These are phyloP conservation scores for Sphenostylis stenocarpa DNA, from an alignment of 306 rosid genomes.

Conservation along the genomic window DNA sequence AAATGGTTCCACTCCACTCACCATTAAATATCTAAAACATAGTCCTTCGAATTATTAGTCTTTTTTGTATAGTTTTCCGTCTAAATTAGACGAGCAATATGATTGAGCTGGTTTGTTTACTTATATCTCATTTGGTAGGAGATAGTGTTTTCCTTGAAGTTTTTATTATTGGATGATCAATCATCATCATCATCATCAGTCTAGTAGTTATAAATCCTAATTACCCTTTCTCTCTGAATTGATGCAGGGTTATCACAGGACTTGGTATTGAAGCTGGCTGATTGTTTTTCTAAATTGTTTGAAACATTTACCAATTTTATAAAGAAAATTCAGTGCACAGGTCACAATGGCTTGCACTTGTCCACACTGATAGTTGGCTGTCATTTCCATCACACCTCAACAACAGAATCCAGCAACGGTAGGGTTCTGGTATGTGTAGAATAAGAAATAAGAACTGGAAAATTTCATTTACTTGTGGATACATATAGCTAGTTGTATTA, in stretches of 20 bases:
- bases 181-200: neutral
- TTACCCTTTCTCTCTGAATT: conserved; percentile 6
- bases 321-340: conserved; percentile 32
- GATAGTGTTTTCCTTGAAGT: neutral
- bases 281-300: conserved; percentile 32
- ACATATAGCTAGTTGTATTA: conserved; percentile 43
- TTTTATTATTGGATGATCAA: neutral
- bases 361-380: conserved; percentile 25
- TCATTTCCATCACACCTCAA: conserved; percentile 32
- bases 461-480: conserved; percentile 55
- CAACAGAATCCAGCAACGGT: conserved; percentile 41
- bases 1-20: neutral
- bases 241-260: conserved; percentile 43
- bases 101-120: neutral
- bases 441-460: conserved; percentile 50
- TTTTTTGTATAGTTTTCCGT: neutral
- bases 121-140: neutral
- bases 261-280: conserved; percentile 35
- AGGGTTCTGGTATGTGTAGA: conserved; percentile 51
- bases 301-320: conserved; percentile 27
- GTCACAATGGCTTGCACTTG: conserved; percentile 19
- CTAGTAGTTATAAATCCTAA: neutral
- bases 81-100: neutral
- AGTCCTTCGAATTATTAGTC: neutral
- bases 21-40: neutral